These are phyloP conservation scores for Zea luxurians DNA, from an alignment of 176 grass and related monocot genomes.

Conservation along the genomic window DNA sequence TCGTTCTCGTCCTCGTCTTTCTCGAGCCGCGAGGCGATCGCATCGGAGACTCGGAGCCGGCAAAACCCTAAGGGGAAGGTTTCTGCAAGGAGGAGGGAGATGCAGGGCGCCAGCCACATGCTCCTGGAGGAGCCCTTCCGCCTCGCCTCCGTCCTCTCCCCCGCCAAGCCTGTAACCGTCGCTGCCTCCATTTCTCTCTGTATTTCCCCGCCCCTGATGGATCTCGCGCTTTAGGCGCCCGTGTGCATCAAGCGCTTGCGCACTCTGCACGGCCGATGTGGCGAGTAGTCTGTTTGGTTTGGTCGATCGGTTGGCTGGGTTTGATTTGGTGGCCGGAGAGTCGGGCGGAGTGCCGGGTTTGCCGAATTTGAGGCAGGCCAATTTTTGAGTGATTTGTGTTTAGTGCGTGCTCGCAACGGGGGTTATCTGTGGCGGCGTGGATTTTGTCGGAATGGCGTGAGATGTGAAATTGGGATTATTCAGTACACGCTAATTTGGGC, in stretches of 20 bases:
- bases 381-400: background rate
- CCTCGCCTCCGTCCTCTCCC: conserved; percentile 68
- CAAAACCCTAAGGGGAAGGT: conserved; percentile 33
- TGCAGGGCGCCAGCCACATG: conserved; percentile 81
- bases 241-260: background rate
- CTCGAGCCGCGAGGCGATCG: conserved; percentile 34
- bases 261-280: background rate
- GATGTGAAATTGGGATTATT: background rate
- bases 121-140: conserved; percentile 85
- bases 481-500: background rate
- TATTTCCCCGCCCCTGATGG: background rate
- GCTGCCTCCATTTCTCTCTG: background rate
- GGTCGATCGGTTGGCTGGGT: background rate
- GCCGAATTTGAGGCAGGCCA: background rate
- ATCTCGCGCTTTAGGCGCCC: background rate
- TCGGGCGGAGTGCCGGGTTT: background rate
- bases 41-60: conserved; percentile 12
- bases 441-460: background rate
- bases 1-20: background rate
- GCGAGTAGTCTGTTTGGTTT: background rate
- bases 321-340: background rate
- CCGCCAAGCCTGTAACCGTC: conserved; percentile 63
- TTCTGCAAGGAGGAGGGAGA: conserved; percentile 19
- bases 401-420: background rate
- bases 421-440: background rate